Conservation (phyloP, 441 rosid genomes). For the Pelargonium myrrhifolium region DNA sequence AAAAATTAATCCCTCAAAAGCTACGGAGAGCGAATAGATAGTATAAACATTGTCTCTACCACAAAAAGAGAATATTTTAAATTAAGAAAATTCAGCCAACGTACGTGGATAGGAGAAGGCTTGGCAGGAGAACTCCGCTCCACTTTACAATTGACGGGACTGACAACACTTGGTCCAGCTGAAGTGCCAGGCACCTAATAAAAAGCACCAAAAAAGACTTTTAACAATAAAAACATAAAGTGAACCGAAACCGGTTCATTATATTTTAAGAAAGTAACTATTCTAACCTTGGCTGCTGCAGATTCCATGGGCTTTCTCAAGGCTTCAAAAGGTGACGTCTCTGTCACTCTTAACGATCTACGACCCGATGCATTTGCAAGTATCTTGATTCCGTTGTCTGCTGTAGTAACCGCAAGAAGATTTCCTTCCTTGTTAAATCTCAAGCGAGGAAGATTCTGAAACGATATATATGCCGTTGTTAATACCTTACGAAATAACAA, state of each 20-base stretch:
- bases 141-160: slow-evolving; percentile 61
- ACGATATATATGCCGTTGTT: slow-evolving; percentile 11
- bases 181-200: slow-evolving; percentile 56
- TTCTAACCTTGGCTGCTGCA: slow-evolving; percentile 50
- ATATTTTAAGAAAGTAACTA: slow-evolving; percentile 10
- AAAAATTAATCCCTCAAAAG: slow-evolving; percentile 9
- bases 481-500: background rate
- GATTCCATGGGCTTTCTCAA: slow-evolving; percentile 47
- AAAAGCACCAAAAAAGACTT: slow-evolving; percentile 13
- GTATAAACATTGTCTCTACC: background rate
- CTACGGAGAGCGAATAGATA: background rate
- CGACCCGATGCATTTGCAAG: slow-evolving; percentile 71
- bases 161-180: slow-evolving; percentile 36
- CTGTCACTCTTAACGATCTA: slow-evolving; percentile 49
- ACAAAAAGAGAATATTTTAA: slow-evolving; percentile 12
- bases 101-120: slow-evolving; percentile 62
- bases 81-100: slow-evolving; percentile 15
- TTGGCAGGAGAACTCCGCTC: slow-evolving; percentile 82
- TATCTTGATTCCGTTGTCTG: slow-evolving; percentile 60
- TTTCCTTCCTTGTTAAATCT: slow-evolving; percentile 76
- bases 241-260: background rate
- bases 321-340: slow-evolving; percentile 55
- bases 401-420: slow-evolving; percentile 70
- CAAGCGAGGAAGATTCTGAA: slow-evolving; percentile 72
- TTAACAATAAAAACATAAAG: slow-evolving; percentile 8